Evolutionary conservation across 1,284 basidiomycete genomes (phyloP).

Genomic region (Pyrrhoderma noxium): DNA sequence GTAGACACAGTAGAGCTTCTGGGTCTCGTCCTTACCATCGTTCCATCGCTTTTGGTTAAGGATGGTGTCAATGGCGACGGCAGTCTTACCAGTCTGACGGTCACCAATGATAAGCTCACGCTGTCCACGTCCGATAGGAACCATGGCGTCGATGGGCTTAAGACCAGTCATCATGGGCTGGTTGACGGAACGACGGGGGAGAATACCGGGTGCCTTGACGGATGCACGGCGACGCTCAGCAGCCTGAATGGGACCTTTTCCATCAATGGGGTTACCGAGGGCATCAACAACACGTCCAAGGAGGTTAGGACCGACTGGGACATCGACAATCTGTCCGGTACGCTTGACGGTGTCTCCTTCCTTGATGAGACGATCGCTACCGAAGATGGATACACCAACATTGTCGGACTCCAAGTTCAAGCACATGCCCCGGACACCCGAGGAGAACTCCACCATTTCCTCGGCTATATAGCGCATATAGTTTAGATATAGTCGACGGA

Average conservation of each 20-base stretch:
- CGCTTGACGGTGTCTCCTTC: conserved; percentile 99
- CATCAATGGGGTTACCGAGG: conserved; percentile 98
- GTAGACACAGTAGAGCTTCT: conserved; percentile 99
- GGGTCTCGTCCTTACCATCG: conserved; percentile 89
- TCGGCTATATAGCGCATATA: conserved; percentile 55
- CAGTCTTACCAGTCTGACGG: conserved; percentile 99
- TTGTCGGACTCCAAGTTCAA: conserved; percentile 99
- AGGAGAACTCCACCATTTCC: conserved; percentile 99
- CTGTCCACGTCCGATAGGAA: conserved; percentile 99
- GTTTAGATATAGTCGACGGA: conserved; percentile 17
- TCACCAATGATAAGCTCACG: conserved; percentile 99
- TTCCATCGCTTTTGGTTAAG: conserved; percentile 99
- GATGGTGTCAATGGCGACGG: conserved; percentile 98
- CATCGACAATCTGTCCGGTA: conserved; percentile 99
- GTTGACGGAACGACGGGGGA: conserved; percentile 98
- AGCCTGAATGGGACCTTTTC: conserved; percentile 95
- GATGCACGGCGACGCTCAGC: conserved; percentile 93
- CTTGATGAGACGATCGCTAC: conserved; percentile 99
- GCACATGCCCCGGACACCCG: conserved; percentile 97
- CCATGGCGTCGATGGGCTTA: conserved; percentile 99
- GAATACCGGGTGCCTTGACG: conserved; percentile 97
- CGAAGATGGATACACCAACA: conserved; percentile 99
- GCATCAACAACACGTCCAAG: conserved; percentile 99
- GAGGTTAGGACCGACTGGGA: conserved; percentile 92
- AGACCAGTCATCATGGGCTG: conserved; percentile 99